A percentile compares a stretch with the other conserved stretches of the same genome.
These are phyloP conservation scores for Medicago truncatula DNA, from an alignment of 306 rosid species.

Conservation along the genomic window DNA sequence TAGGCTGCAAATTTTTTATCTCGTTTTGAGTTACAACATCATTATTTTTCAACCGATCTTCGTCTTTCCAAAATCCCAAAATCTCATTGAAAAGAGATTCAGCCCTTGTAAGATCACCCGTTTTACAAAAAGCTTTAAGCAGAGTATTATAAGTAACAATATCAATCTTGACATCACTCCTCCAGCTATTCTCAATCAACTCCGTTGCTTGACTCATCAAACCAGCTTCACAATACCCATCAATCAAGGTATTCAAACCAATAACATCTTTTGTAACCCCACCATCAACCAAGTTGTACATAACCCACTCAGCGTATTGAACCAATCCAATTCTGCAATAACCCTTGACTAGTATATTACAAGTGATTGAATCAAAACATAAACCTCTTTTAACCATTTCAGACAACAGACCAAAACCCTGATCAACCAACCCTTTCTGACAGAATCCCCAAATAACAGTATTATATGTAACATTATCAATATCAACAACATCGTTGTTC, in stretches of 20 bases:
- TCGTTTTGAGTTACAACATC: constrained; percentile 31
- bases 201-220: constrained; percentile 54
- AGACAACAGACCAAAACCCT: constrained; percentile 74
- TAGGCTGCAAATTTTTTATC: constrained; percentile 55
- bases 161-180: constrained; percentile 52
- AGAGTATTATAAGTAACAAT: constrained; percentile 72
- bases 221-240: constrained; percentile 72
- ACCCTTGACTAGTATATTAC: constrained; percentile 68
- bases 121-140: constrained; percentile 65
- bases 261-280: constrained; percentile 56
- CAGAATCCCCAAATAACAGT: constrained; percentile 78
- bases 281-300: constrained; percentile 58
- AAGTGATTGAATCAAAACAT: constrained; percentile 61
- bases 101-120: constrained; percentile 58
- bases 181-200: constrained; percentile 57
- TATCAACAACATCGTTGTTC: constrained; percentile 44
- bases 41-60: constrained; percentile 37
- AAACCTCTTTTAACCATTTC: constrained; percentile 70
- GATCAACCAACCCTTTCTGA: constrained; percentile 59
- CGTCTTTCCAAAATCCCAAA: constrained; percentile 43
- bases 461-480: constrained; percentile 72
- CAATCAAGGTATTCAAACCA: constrained; percentile 65
- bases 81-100: constrained; percentile 56
- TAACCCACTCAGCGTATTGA: constrained; percentile 64
- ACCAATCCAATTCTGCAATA: constrained; percentile 67